Base-by-base conservation (phyloP, 768 basidiomycete species). In the Chalciporus pseudorubinellus region DNA sequence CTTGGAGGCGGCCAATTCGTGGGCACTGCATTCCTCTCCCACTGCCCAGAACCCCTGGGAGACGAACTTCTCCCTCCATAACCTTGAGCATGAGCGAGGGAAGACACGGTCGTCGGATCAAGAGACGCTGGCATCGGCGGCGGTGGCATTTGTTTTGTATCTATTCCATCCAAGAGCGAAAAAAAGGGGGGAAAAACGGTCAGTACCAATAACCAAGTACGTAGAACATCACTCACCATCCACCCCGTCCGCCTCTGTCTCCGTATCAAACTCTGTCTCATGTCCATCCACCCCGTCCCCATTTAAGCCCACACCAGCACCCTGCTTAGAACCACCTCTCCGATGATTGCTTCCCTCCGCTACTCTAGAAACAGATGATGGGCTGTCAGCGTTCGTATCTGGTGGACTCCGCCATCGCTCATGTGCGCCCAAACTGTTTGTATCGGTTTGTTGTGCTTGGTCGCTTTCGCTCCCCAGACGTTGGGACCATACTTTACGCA, bases 401-500 rank as follows among this genome's bases (percentile, higher is more conserved):
- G 57, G 29, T 1, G 64, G 57, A 6, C 62, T 65, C 43, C 58
- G 56, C 58, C 63, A 58, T 48, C 69, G 61, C 24, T 54, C 63
- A 22, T 48, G 51, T 4, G 44, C 26, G 40, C 48, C 58, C 57
- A 57, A 45, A 24, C 39, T 40, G 42, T 57, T 52, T 19, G 46
- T 18, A 16, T n/a, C 40, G 22, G 29, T 53, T 34, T 0, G 46
- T 38, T 52, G 46, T n/a, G n/a, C 21, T 36, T 39, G 5, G 44
- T 64, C 50, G 2, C 19, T 6, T 33, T 44, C 54, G 31, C 9
- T 12, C 3, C 28, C n/a, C 11, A 41, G 29, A n/a, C 47, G 47
- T 18, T 62, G 66, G 20, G 67, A 59, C 75, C 74, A 73, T 3
- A 55, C 55, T 55, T 83, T 87, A 34, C 85, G 73, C 78, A 87